phyloP scores from a whole-genome alignment of 2,329 filamentous ascomycete genomes.

The Magnaporthiopsis rhizophila region DNA sequence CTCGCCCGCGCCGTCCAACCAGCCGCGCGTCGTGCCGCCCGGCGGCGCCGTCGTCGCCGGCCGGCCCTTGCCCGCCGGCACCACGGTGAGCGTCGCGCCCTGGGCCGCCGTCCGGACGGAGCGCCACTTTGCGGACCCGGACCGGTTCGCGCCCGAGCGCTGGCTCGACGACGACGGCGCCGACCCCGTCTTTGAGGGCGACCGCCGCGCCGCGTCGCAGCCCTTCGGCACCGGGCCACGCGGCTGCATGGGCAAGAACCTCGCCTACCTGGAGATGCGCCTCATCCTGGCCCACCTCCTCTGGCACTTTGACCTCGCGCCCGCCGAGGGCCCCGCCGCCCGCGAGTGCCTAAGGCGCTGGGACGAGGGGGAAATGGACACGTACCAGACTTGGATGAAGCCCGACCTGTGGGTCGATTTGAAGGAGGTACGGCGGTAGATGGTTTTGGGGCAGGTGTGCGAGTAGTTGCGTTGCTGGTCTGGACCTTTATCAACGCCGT shows the following conservation, averaged over 20 bases:
- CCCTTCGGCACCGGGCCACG: slow-evolving; percentile 28
- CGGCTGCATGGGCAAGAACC: slow-evolving; percentile 27
- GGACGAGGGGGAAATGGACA: too few relatives aligned
- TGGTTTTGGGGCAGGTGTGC: too few relatives aligned
- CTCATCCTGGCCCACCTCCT: slow-evolving; percentile 27
- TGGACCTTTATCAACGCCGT: too few relatives aligned
- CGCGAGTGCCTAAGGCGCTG: neutral
- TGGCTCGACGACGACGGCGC: slow-evolving; percentile 21
- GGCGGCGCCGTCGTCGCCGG: slow-evolving; percentile 26
- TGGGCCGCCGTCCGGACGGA: slow-evolving; percentile 13
- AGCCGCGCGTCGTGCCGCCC: slow-evolving; percentile 18
- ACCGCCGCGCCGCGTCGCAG: slow-evolving; percentile 12
- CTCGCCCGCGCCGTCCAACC: slow-evolving; percentile 21
- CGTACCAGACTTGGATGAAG: too few relatives aligned
- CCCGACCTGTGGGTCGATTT: too few relatives aligned
- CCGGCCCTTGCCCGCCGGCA: slow-evolving; percentile 24
- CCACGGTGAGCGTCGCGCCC: slow-evolving; percentile 21
- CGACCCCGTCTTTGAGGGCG: slow-evolving; percentile 16
- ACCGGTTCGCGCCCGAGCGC: slow-evolving; percentile 28
- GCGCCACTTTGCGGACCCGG: slow-evolving; percentile 15
- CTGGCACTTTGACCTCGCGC: slow-evolving; percentile 28
- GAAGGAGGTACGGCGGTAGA: too few relatives aligned
- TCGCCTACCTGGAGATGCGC: slow-evolving; percentile 21
- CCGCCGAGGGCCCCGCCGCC: slow-evolving; percentile 1
- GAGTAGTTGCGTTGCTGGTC: too few relatives aligned